A percentile compares a stretch with the other conserved stretches of the same genome.
Conservation (phyloP, 257 asterid species). For the Pogostemon cablin region DNA sequence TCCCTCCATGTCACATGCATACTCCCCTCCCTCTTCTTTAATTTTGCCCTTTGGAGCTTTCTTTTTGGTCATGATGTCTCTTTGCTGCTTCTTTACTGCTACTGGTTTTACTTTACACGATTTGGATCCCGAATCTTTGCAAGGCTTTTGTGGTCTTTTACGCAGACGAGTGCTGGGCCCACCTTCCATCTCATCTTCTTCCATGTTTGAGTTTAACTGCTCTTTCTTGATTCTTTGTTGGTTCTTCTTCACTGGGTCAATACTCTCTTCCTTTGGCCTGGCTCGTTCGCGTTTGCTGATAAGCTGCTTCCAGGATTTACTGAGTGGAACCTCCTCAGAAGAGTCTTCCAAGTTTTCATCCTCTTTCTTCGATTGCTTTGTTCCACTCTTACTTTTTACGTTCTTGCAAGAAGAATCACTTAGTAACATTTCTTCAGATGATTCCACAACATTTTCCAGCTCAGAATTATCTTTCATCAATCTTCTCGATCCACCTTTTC, state of each 20-base stretch:
- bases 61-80: slow-evolving; percentile 38
- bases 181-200: slow-evolving; percentile 61
- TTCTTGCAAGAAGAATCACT: slow-evolving; percentile 36
- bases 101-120: slow-evolving; percentile 41
- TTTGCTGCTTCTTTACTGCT: slow-evolving; percentile 47
- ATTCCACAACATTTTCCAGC: slow-evolving; percentile 34
- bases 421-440: slow-evolving; percentile 32
- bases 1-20: slow-evolving; percentile 80
- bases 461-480: slow-evolving; percentile 40
- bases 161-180: slow-evolving; percentile 93
- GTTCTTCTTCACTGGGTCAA: slow-evolving; percentile 41
- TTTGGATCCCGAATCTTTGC: slow-evolving; percentile 44
- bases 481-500: slow-evolving; percentile 37
- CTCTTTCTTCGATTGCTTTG: slow-evolving; percentile 39
- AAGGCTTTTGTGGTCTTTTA: slow-evolving; percentile 56
- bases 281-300: slow-evolving; percentile 53
- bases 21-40: slow-evolving; percentile 55
- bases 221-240: slow-evolving; percentile 41
- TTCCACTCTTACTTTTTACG: slow-evolving; percentile 27
- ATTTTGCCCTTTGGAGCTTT: slow-evolving; percentile 49
- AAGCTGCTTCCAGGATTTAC: slow-evolving; percentile 46
- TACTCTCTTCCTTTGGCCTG: slow-evolving; percentile 42
- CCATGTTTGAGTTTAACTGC: slow-evolving; percentile 25
- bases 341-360: slow-evolving; percentile 38
- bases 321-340: slow-evolving; percentile 52